Evolutionary conservation across 345 rosid genomes (phyloP).

Genomic region (Brassica nigra): DNA sequence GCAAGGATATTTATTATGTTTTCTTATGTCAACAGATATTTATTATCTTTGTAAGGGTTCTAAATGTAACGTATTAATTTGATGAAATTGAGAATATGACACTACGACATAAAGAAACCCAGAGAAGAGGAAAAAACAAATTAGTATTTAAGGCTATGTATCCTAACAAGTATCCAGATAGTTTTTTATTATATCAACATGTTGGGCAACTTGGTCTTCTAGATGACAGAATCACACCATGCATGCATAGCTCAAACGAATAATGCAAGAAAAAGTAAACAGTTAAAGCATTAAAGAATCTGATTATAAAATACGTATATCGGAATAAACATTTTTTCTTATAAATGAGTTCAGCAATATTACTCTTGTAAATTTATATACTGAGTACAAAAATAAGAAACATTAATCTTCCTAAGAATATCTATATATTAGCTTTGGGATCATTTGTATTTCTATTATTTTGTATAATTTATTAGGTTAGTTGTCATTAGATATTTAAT

Average conservation of each 20-base stretch:
- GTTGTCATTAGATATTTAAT: too few species aligned
- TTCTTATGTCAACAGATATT: constrained; percentile 27
- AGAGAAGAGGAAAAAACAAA: background rate
- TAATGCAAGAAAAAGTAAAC: background rate
- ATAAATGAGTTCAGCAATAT: background rate
- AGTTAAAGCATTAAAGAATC: constrained; percentile 1
- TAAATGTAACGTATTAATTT: constrained; percentile 26
- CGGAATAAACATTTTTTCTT: background rate
- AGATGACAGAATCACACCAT: constrained; percentile 37
- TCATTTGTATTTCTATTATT: background rate
- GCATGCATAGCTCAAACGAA: constrained; percentile 26
- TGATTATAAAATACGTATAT: background rate
- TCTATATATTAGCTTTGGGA: background rate
- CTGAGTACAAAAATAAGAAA: background rate
- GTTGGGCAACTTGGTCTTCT: constrained; percentile 38
- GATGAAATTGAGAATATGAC: constrained; percentile 35
- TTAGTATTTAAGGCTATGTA: constrained; percentile 27
- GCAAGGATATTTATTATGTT: constrained; percentile 20
- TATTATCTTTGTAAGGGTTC: constrained; percentile 22
- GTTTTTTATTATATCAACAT: constrained; percentile 20
- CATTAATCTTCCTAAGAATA: background rate
- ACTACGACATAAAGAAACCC: constrained; percentile 1
- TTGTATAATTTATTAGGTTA: too few species aligned
- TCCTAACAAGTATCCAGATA: constrained; percentile 26
- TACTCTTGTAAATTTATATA: background rate